Evolutionary conservation across 1,284 basidiomycete species (phyloP), one percentile per base, ranked within the genome.

Genomic region (Sutorius eximius): DNA sequence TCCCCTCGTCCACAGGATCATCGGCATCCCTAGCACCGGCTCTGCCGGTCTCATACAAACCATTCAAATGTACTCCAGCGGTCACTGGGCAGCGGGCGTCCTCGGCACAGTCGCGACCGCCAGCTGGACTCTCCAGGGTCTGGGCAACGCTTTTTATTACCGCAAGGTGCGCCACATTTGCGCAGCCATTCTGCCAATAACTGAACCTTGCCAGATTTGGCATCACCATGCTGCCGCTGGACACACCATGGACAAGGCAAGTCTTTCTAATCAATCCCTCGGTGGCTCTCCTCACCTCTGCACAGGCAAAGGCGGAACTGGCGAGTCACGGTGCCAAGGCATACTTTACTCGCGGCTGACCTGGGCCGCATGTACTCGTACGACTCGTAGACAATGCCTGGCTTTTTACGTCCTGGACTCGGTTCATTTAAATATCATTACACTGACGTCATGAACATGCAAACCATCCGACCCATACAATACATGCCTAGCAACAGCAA

Each of bases 1-100:
- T 37, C 71, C 30, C 37, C 32, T 59, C 61, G 59, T 49, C 29
- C 40, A 3, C 72, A 93, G 91, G 91, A 86, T 91, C 68, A 85
- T 95, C 65, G 92, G 92, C 58, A 87, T 93, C 59, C 91, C 91
- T 16, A 89, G 91, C 56, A 97, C 95, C 41, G 96, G 96, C 27
- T 93, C 92, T 38, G 94, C 93, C 12, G 96, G 97, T n/a, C 79
- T 99, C 45, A 92, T 98, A 68, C 92, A 94, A 72, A 96, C 89
- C 33, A 91, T 97, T 61, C 78, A 85, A 58, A 85, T 87, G 77
- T 92, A 85, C 69, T 77, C 79, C n/a, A 68, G 73, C 43, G 77
- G 80, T 45, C 75, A 79, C 36, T 78, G 91, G 72, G 83, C 85
- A 22, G 87, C 93, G 18, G 93, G 84, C 48, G 78, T 95, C 48